These are phyloP conservation scores for Phaeotremella fagi DNA, from an alignment of 768 basidiomycete species.

Conservation along the genomic window DNA sequence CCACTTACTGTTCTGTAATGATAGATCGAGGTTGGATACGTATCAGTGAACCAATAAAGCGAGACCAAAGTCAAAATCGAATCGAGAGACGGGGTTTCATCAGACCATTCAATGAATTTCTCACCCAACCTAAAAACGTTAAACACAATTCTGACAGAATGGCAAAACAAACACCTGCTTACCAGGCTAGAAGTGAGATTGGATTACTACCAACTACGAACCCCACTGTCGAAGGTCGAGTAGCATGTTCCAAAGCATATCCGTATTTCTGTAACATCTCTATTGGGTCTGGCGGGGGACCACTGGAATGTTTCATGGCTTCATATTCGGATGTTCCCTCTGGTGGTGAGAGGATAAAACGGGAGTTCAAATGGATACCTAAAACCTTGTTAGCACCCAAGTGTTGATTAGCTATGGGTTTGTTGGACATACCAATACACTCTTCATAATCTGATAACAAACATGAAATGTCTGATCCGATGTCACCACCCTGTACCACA, in stretches of 20 bases:
- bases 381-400: not conserved
- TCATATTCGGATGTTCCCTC: constrained; percentile 4
- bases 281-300: constrained; percentile 3
- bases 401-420: too few species aligned
- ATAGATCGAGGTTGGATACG: constrained; percentile 38
- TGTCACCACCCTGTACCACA: constrained; percentile 41
- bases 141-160: not conserved
- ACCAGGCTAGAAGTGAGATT: constrained; percentile 42
- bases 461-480: constrained; percentile 26
- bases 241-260: constrained; percentile 38
- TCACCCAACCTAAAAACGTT: constrained; percentile 43
- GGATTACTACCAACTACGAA: constrained; percentile 33
- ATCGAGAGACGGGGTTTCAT: constrained; percentile 23
- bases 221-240: constrained; percentile 30
- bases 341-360: constrained; percentile 6
- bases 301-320: not conserved
- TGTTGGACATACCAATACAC: too few species aligned
- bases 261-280: constrained; percentile 10
- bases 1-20: constrained; percentile 35
- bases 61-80: constrained; percentile 35
- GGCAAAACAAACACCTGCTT: not conserved
- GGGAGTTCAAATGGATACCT: constrained; percentile 17
- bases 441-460: too few species aligned
- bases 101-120: constrained; percentile 44
- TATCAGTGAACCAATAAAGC: constrained; percentile 42